A percentile compares a stretch with the other conserved stretches of the same genome.
Evolutionary conservation across 2,329 filamentous ascomycete genomes (phyloP).

Genomic region (Achaetomium macrosporum): DNA sequence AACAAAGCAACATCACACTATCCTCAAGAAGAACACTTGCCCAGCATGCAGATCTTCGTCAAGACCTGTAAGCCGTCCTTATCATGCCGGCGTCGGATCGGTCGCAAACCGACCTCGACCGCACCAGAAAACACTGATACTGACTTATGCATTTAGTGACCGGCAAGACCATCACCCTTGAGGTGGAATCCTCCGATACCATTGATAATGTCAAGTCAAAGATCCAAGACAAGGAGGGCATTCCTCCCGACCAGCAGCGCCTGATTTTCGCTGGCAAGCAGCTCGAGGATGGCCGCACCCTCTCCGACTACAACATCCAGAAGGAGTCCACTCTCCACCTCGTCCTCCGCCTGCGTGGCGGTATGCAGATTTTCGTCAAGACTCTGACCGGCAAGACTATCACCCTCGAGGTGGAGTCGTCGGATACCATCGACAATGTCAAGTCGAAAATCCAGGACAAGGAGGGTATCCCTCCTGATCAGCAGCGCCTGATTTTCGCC

Average conservation of each 20-base stretch:
- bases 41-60: conserved; percentile 90
- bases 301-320: conserved; percentile 53
- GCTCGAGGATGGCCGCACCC: conserved; percentile 45
- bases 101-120: not conserved
- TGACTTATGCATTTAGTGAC: conserved; percentile 49
- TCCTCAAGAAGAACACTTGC: conserved; percentile 12
- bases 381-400: conserved; percentile 92
- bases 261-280: conserved; percentile 66
- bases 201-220: conserved; percentile 86
- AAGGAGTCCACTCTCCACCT: conserved; percentile 67
- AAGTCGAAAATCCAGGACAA: conserved; percentile 98
- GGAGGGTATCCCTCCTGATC: conserved; percentile 92
- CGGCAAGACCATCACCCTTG: conserved; percentile 81
- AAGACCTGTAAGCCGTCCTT: conserved; percentile 71
- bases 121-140: conserved; percentile 38
- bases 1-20: no score
- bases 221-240: conserved; percentile 89
- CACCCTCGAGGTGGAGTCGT: conserved; percentile 82
- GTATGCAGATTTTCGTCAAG: conserved; percentile 72
- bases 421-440: conserved; percentile 91
- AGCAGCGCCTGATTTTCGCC: conserved; percentile 93
- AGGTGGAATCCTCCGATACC: conserved; percentile 71
- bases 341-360: conserved; percentile 64
- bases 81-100: conserved; percentile 31
- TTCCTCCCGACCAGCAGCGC: conserved; percentile 79